Conservation (phyloP, 2,329 filamentous ascomycete species). For the Apiospora aurea region DNA sequence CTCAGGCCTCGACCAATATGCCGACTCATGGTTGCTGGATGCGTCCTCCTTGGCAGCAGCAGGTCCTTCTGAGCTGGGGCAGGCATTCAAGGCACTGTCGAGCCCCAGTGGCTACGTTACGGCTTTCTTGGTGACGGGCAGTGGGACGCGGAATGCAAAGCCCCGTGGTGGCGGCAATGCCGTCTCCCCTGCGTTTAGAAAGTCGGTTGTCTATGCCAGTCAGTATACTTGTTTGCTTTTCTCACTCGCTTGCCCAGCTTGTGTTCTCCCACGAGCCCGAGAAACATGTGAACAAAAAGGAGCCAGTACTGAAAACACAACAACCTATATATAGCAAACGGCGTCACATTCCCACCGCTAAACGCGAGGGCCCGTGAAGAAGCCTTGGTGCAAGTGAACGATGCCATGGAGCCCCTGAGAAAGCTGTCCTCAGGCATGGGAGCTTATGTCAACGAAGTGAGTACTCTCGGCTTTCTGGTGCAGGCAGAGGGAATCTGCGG, state of each 20-base stretch:
- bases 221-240: slow-evolving; percentile 34
- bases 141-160: slow-evolving; percentile 51
- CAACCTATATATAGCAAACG: slow-evolving; percentile 37
- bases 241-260: background rate
- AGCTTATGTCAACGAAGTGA: slow-evolving; percentile 55
- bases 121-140: slow-evolving; percentile 51
- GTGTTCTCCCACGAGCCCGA: background rate
- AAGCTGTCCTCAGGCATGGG: slow-evolving; percentile 50
- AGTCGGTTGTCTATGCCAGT: slow-evolving; percentile 50
- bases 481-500: background rate
- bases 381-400: slow-evolving; percentile 38
- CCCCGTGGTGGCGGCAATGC: slow-evolving; percentile 54
- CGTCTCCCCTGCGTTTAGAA: slow-evolving; percentile 60
- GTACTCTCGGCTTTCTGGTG: slow-evolving; percentile 23
- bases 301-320: background rate
- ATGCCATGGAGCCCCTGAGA: slow-evolving; percentile 44
- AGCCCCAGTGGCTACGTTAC: slow-evolving; percentile 39
- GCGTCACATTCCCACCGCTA: slow-evolving; percentile 40
- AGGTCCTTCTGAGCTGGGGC: slow-evolving; percentile 43
- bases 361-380: slow-evolving; percentile 41
- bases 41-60: slow-evolving; percentile 41
- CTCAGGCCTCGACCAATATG: slow-evolving; percentile 45
- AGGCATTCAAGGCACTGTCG: slow-evolving; percentile 47
- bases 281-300: background rate
- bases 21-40: slow-evolving; percentile 55